These are phyloP conservation scores for Talaromyces islandicus DNA, from an alignment of 2,329 filamentous ascomycete species.

Conservation along the genomic window DNA sequence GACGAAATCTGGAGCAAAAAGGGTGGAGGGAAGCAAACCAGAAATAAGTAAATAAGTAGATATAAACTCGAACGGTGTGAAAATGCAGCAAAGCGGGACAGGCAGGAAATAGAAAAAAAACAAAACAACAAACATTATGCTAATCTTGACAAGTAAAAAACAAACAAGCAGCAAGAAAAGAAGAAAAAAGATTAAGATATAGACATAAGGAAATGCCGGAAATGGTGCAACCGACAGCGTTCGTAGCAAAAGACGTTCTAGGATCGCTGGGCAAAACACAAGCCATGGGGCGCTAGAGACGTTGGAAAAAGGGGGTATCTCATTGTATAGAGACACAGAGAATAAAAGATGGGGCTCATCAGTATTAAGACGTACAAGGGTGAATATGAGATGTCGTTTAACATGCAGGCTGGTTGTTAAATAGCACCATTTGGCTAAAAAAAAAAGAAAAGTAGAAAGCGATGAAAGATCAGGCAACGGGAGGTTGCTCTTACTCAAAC, in stretches of 20 bases:
- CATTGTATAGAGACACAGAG: slow-evolving; percentile 3
- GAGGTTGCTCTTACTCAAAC: slow-evolving; percentile 40
- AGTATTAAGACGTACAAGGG: background rate
- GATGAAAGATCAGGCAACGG: slow-evolving; percentile 2
- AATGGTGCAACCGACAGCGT: background rate
- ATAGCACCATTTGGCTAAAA: slow-evolving; percentile 7
- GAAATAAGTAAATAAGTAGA: background rate
- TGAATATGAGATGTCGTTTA: background rate
- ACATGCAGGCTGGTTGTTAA: background rate
- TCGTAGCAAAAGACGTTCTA: slow-evolving; percentile 1
- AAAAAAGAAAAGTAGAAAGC: background rate
- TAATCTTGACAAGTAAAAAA: background rate
- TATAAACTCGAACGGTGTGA: background rate
- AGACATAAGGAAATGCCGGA: background rate
- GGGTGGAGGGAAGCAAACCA: background rate
- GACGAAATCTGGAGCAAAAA: background rate
- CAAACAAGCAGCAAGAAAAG: background rate
- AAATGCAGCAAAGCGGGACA: background rate
- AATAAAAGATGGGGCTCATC: slow-evolving; percentile 1
- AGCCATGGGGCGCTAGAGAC: slow-evolving; percentile 9
- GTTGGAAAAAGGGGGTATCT: background rate
- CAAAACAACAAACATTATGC: background rate
- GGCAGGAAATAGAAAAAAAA: background rate
- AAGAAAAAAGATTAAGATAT: background rate
- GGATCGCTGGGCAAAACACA: slow-evolving; percentile 1